Conservation (phyloP, 1,139 yeast species). For the Saccharomycopsis phalli region DNA sequence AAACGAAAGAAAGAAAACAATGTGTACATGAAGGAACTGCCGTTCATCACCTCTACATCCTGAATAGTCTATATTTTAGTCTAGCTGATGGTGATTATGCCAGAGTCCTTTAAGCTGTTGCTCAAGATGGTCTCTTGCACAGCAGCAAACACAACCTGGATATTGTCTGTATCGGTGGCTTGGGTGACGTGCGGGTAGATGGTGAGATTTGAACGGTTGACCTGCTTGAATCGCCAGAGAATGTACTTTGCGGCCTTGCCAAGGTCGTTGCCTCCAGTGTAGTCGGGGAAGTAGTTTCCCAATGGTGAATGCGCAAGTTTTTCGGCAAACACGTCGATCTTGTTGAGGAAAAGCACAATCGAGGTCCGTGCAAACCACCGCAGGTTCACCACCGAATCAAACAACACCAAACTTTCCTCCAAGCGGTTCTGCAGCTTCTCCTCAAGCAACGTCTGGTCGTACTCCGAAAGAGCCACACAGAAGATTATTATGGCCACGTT, state of each 20-base stretch:
- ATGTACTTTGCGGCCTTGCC: slow-evolving; percentile 93
- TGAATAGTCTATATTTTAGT: no score
- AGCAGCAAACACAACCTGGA: slow-evolving; percentile 82
- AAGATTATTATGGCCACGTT: slow-evolving; percentile 83
- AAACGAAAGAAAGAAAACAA: no score
- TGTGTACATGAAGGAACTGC: no score
- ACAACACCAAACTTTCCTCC: slow-evolving; percentile 76
- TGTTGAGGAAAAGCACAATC: slow-evolving; percentile 75
- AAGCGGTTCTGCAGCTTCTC: slow-evolving; percentile 73
- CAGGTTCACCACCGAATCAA: slow-evolving; percentile 88
- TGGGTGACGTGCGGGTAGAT: slow-evolving; percentile 89
- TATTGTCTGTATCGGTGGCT: slow-evolving; percentile 89
- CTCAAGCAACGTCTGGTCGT: slow-evolving; percentile 78
- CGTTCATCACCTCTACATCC: no score
- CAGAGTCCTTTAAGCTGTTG: slow-evolving; percentile 77
- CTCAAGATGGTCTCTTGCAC: slow-evolving; percentile 84
- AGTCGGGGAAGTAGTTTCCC: slow-evolving; percentile 80
- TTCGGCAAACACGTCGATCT: slow-evolving; percentile 83
- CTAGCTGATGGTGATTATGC: slow-evolving; percentile 33
- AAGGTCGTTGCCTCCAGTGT: slow-evolving; percentile 80
- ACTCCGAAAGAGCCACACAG: slow-evolving; percentile 85
- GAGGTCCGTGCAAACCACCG: slow-evolving; percentile 89
- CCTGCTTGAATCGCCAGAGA: slow-evolving; percentile 81
- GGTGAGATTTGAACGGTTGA: slow-evolving; percentile 73
- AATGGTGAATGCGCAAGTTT: slow-evolving; percentile 76